Conservation (phyloP, 495 filamentous ascomycete species). For the Daldinia caldariorum region DNA sequence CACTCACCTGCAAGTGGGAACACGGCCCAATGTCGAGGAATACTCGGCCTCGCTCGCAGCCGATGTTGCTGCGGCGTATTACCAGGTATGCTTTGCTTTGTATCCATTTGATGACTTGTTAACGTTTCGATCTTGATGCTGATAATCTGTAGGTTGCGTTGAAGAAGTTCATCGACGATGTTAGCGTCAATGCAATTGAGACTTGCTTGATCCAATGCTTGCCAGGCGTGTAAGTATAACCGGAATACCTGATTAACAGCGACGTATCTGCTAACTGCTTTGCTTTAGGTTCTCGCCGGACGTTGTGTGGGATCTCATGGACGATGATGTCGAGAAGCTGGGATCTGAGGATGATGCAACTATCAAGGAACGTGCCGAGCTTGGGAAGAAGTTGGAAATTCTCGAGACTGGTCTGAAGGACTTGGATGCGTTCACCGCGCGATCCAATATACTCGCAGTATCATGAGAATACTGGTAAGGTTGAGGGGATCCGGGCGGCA, state of each 20-base stretch:
- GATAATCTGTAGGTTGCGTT: slow-evolving; percentile 58
- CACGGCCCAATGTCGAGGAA: slow-evolving; percentile 33
- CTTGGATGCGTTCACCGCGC: slow-evolving; percentile 36
- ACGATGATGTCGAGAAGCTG: slow-evolving; percentile 33
- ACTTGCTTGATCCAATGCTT: slow-evolving; percentile 34
- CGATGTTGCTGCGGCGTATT: slow-evolving; percentile 53
- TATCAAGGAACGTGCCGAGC: slow-evolving; percentile 38
- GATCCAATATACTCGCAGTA: slow-evolving; percentile 21
- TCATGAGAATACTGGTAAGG: not conserved
- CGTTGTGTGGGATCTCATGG: slow-evolving; percentile 37
- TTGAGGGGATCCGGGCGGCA: not conserved
- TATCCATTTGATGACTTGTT: slow-evolving; percentile 23
- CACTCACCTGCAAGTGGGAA: not conserved
- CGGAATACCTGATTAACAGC: not conserved
- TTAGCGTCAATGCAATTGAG: slow-evolving; percentile 63
- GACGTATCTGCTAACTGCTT: slow-evolving; percentile 2
- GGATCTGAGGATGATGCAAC: slow-evolving; percentile 44
- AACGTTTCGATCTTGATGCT: slow-evolving; percentile 7
- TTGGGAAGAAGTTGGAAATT: slow-evolving; percentile 29
- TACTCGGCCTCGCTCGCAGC: slow-evolving; percentile 37
- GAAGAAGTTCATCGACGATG: slow-evolving; percentile 65
- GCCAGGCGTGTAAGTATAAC: slow-evolving; percentile 34
- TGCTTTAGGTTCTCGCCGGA: slow-evolving; percentile 38
- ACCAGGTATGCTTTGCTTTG: slow-evolving; percentile 44
- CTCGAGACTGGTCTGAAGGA: slow-evolving; percentile 38